Evolutionary conservation across 2,329 filamentous ascomycete species (phyloP), one percentile per base, ranked within the genome.

Genomic region (Orbilia oligospora): DNA sequence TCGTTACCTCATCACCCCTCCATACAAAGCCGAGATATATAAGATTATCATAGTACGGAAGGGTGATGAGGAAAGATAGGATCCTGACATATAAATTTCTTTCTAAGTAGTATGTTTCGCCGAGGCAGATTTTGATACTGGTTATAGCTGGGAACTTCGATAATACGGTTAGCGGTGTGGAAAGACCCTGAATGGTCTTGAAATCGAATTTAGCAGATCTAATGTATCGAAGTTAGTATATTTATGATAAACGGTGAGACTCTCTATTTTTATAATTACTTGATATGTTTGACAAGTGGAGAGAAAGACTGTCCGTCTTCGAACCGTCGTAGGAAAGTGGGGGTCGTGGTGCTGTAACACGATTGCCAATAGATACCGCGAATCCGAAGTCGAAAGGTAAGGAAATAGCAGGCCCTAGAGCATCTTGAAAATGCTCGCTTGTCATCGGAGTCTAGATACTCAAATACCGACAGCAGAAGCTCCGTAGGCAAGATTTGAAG

Each of bases 21-120:
- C 49, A 53, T 53, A 16, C 49, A 30, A 30, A 53, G 22, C 49
- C 14, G 14, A 53, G 22, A n/a, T 53, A 30, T 53, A 10, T 30
- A 24, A 53, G 2, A 22, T 27, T 30, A 30, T 53, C 49, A 14
- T 53, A 30, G 49, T 30, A 30, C 24, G 49, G 49, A n/a, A 53
- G 49, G 9, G 10, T 53, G 2, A 22, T 0, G 22, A 53, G 49
- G 4, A 30, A 30, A 30, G 49, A 53, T 2, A 53, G 12, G 9
- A 53, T 16, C 22, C 24, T 53, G 27, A n/a, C 49, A 8, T 53
- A 53, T 27, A 53, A 5, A n/a, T 24, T 53, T 16, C 49, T 53
- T 53, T 53, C 49, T 5, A 53, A 14, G 1, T 53, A 0, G 16
- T 16, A 12, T 22, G 49, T 27, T 30, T 30, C 49, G 12, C 1